Conservation (phyloP, 2,329 filamentous ascomycete species). For the Aspergillus ustus region DNA sequence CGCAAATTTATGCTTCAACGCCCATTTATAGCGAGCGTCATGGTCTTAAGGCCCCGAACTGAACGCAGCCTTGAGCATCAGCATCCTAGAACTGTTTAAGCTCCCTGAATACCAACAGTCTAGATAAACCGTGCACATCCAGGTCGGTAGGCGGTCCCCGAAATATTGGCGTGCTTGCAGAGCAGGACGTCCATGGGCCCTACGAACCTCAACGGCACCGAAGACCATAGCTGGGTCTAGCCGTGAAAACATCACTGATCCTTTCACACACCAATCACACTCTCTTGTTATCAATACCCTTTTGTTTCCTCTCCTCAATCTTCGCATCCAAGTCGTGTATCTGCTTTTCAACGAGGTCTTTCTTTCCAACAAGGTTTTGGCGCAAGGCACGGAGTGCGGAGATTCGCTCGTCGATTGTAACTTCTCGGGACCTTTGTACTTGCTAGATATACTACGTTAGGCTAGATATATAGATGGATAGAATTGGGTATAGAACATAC, state of each 20-base stretch:
- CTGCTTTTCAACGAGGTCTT: conserved; percentile 60
- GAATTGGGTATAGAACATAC: conserved; percentile 39
- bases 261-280: conserved; percentile 14
- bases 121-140: not conserved
- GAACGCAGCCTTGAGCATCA: not conserved
- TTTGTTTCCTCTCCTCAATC: conserved; percentile 44
- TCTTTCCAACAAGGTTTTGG: conserved; percentile 56
- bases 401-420: conserved; percentile 59
- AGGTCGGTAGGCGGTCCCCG: not conserved
- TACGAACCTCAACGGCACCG: not conserved
- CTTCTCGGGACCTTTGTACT: conserved; percentile 53
- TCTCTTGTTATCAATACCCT: conserved; percentile 38
- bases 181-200: not conserved
- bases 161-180: not conserved
- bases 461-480: not conserved
- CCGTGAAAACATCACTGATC: not conserved
- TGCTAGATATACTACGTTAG: conserved; percentile 35
- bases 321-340: conserved; percentile 56
- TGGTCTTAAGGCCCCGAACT: not conserved
- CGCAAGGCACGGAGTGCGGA: conserved; percentile 57
- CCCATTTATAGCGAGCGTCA: not conserved
- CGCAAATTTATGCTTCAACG: too few species aligned
- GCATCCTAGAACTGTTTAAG: not conserved
- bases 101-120: not conserved
- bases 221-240: not conserved